Conservation (phyloP, 495 filamentous ascomycete species). For the Penicillium manginii region DNA sequence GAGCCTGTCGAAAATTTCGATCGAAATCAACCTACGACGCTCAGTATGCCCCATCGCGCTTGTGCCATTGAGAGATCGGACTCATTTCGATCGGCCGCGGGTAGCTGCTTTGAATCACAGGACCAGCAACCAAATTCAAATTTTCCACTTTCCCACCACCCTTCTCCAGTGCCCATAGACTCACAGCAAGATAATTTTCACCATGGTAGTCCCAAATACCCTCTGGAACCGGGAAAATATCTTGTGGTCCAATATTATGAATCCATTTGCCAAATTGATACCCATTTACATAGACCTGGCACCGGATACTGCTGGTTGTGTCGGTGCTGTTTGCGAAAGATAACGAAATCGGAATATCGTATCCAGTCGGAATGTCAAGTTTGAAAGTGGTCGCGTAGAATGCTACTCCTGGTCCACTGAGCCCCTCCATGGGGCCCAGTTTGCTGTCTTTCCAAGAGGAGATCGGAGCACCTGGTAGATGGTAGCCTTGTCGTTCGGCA, state of each 20-base stretch:
- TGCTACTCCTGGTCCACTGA: conserved; percentile 32
- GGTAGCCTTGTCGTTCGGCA: conserved; percentile 66
- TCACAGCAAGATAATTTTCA: conserved; percentile 56
- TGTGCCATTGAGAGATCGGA: conserved; percentile 6
- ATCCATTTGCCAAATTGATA: conserved; percentile 70
- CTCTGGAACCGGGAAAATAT: conserved; percentile 61
- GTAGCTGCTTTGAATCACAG: conserved; percentile 5
- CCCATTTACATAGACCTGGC: conserved; percentile 68
- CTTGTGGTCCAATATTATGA: conserved; percentile 68
- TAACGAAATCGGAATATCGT: conserved; percentile 55
- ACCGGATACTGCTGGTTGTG: conserved; percentile 26
- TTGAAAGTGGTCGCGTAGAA: conserved; percentile 55
- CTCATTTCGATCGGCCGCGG: conserved; percentile 6
- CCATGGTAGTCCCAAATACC: conserved; percentile 66
- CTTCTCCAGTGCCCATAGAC: conserved; percentile 60
- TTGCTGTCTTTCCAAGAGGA: background rate
- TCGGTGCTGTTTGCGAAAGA: too few species aligned
- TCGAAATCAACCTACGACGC: too few species aligned
- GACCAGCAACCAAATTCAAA: conserved; percentile 1
- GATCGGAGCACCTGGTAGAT: conserved; percentile 60
- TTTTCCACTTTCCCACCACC: conserved; percentile 2
- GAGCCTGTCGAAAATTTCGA: too few species aligned
- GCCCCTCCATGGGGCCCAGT: too few species aligned
- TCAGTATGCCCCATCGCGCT: background rate
- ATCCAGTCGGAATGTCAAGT: conserved; percentile 54